Conservation (phyloP, 148 eudicot genomes). For the Fagopyrum tataricum region DNA sequence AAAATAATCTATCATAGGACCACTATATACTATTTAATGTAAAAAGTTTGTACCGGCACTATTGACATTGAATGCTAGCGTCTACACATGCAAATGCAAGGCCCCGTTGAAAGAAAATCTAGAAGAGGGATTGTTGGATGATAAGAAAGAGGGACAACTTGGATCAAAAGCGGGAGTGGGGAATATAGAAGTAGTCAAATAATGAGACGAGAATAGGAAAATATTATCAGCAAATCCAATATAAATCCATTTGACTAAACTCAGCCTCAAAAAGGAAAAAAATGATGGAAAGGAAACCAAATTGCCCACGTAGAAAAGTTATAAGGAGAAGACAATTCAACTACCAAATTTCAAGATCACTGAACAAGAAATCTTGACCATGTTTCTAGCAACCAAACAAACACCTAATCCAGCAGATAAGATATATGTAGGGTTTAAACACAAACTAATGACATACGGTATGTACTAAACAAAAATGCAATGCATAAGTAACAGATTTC, state of each 20-base stretch:
- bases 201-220: background rate
- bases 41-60: background rate
- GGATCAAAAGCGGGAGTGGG: background rate
- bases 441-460: background rate
- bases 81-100: background rate
- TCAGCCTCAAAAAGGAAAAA: background rate
- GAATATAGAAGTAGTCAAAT: background rate
- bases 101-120: background rate
- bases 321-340: conserved; percentile 9
- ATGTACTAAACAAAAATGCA: conserved; percentile 4
- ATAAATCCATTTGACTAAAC: background rate
- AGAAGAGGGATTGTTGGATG: background rate
- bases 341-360: conserved; percentile 8
- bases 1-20: background rate
- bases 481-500: background rate
- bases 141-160: background rate
- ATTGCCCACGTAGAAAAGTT: conserved; percentile 10
- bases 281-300: background rate
- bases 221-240: background rate
- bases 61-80: background rate
- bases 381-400: background rate
- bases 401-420: background rate
- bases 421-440: background rate
- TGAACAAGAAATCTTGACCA: background rate
- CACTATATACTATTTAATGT: background rate